phyloP scores from a whole-genome alignment of 2,329 filamentous ascomycete species.

The Neonectria ditissima region DNA sequence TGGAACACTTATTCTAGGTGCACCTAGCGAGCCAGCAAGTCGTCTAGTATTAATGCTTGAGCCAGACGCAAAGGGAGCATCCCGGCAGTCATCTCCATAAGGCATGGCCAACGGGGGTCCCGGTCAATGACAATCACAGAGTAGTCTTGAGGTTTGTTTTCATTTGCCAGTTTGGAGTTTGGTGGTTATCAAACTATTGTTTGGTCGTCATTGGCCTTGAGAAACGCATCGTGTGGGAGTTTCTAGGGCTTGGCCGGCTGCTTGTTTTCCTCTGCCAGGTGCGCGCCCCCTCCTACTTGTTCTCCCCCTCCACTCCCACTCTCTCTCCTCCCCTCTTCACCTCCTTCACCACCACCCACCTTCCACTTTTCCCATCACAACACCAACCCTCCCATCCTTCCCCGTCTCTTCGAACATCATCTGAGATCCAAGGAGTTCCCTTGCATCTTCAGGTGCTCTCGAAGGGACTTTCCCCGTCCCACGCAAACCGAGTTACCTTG shows the following conservation, averaged over 20 bases:
- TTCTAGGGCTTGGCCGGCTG: conserved; percentile 2
- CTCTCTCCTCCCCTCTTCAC: background rate
- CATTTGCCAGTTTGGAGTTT: background rate
- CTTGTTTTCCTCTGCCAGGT: conserved; percentile 5
- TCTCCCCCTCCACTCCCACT: background rate
- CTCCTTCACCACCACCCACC: conserved; percentile 1
- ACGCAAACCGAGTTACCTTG: background rate
- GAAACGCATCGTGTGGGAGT: background rate
- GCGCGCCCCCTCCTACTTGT: conserved; percentile 8
- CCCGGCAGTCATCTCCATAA: background rate
- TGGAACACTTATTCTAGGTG: background rate
- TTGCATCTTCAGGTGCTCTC: background rate
- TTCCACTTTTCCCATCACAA: background rate
- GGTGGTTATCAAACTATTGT: background rate
- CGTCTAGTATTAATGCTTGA: background rate
- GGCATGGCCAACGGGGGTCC: background rate
- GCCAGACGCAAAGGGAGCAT: background rate
- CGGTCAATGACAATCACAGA: background rate
- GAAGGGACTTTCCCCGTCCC: background rate
- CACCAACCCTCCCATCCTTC: background rate
- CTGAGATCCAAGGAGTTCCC: background rate
- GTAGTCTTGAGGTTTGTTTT: background rate
- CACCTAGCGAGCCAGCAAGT: background rate
- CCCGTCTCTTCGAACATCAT: background rate
- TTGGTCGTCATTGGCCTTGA: background rate